Percentiles rank a stretch among this genome's conserved stretches.
Conservation (phyloP, 2,329 filamentous ascomycete species). For the Alternaria longipes region DNA sequence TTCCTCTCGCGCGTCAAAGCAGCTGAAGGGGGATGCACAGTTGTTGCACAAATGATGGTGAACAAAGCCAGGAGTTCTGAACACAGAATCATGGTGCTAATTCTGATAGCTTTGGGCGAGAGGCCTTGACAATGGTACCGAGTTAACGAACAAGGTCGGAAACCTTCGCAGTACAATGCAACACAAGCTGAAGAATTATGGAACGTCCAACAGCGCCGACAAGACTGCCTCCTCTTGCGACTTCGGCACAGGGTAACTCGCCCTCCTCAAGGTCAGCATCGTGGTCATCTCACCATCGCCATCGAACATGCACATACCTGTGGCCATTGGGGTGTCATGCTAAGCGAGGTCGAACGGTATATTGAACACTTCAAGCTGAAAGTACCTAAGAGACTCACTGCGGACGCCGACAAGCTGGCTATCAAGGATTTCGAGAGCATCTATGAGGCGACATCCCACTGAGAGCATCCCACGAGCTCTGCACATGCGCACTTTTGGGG, state of each 20-base stretch:
- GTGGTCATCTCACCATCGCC: conserved; percentile 1
- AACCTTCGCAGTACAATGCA: no score
- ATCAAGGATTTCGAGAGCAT: neutral
- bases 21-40: neutral
- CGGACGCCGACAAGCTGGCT: neutral
- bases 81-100: neutral
- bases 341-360: neutral
- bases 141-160: neutral
- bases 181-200: no score
- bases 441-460: neutral
- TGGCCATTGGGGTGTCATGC: neutral
- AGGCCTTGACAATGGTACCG: neutral
- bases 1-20: neutral
- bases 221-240: neutral
- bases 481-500: no score
- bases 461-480: neutral
- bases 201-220: neutral
- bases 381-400: neutral
- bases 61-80: neutral
- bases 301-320: neutral
- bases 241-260: neutral
- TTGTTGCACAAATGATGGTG: neutral
- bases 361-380: neutral
- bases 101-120: neutral
- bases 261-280: neutral